Base-by-base conservation (phyloP, 345 rosid genomes). In the Citrus medica region DNA sequence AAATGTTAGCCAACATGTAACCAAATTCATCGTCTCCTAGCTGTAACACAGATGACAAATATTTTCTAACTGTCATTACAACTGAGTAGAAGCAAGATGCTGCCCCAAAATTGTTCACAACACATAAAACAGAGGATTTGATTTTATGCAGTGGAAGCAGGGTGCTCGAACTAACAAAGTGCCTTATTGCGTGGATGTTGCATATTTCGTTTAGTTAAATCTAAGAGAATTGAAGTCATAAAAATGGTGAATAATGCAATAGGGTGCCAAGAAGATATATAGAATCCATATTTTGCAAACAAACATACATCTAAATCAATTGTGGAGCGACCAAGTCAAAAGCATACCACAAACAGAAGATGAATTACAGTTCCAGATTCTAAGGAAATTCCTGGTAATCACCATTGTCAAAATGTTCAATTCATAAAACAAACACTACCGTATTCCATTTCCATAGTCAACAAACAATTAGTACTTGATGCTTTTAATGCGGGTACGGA, bases 21-120 rank as follows among this genome's bases (percentile, higher is more conserved):
- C 99, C 99, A 83, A 97, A 97, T 82, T 93, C 98, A 85, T 97
- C 99, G 67, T 90, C 95, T 60, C 98, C 99, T 64, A 87, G 88
- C 92, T 86, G 76, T 48, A 16, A 74, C 46, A 21, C 74, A 68
- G 30, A 63, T 55, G 62, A 40, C 19, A 66, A 66, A 25, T 12
- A 46, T 48, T 35, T 71, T 62, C 7, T 33, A 67, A 66, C 22
- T 7, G 37, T 56, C n/a, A 67, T 22, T 27, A 24, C 7, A 53
- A 27, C 8, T 9, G 30, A 40, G 24, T 28, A 62, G 60, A 75
- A 53, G 33, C 30, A 42, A 40, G 35, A 74, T 19, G 3, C 22
- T 53, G 62, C 48, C 71, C 68, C 42, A n/a, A 63, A 56, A 48
- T 58, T 67, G 40, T 59, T 55, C 33, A 33, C 79, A 73, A 27